Percentiles rank a stretch among this genome's conserved stretches.
phyloP scores from a whole-genome alignment of 352 stramenopile genomes.

The Pythium plurisporium region DNA sequence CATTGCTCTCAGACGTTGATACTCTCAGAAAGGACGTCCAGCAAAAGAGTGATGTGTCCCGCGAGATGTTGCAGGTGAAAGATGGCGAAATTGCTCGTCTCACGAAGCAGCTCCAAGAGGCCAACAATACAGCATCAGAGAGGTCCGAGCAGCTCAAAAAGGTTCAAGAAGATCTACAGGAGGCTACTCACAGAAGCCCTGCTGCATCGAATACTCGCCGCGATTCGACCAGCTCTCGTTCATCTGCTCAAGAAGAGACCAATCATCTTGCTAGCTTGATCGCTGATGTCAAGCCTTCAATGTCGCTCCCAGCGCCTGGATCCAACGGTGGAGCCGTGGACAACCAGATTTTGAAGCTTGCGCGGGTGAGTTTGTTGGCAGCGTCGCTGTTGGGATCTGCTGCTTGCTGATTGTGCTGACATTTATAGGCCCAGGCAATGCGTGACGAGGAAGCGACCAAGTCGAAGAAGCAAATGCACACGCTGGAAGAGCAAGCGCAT shows the following conservation, averaged over 20 bases:
- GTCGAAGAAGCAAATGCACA: slow-evolving; percentile 39
- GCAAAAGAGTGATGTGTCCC: slow-evolving; percentile 32
- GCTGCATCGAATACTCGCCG: not conserved
- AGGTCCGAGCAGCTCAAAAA: slow-evolving; percentile 12
- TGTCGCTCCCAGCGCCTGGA: slow-evolving; percentile 29
- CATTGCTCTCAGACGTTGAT: slow-evolving; percentile 26
- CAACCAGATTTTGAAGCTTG: slow-evolving; percentile 26
- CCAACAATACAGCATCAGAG: slow-evolving; percentile 25
- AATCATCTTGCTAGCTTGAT: slow-evolving; percentile 10
- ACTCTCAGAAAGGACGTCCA: slow-evolving; percentile 34
- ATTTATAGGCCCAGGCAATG: slow-evolving; percentile 22
- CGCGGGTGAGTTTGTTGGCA: slow-evolving; percentile 11
- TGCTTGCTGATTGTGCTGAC: not conserved
- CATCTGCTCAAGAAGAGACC: not conserved
- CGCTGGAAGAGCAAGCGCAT: slow-evolving; percentile 39
- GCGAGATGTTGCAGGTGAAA: slow-evolving; percentile 47
- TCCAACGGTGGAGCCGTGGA: slow-evolving; percentile 15
- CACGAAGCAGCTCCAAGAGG: slow-evolving; percentile 42
- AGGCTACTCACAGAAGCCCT: not conserved
- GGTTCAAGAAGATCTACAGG: not conserved
- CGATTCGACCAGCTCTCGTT: not conserved
- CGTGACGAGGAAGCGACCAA: slow-evolving; percentile 36
- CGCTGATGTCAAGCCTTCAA: slow-evolving; percentile 35
- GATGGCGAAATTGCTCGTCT: slow-evolving; percentile 48
- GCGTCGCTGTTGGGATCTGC: not conserved